phyloP scores from a whole-genome alignment of 805 yeast species.

The Monosporozyma unispora region DNA sequence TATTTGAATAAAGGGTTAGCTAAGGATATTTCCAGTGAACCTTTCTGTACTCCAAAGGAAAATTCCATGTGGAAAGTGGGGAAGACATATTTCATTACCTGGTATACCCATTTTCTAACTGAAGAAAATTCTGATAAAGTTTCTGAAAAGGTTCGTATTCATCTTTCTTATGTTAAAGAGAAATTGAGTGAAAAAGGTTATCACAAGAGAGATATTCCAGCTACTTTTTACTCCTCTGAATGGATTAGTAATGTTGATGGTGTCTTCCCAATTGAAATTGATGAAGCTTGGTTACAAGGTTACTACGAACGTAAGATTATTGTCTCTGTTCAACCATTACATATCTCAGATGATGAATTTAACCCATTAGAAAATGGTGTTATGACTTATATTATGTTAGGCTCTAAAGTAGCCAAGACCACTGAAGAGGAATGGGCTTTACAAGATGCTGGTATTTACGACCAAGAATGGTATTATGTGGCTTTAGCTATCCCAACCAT shows the following conservation, averaged over 20 bases:
- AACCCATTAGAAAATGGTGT: constrained; percentile 45
- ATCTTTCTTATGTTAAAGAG: constrained; percentile 58
- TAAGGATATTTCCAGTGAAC: constrained; percentile 49
- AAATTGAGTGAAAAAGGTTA: constrained; percentile 46
- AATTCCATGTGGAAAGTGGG: constrained; percentile 48
- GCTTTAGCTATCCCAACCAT: constrained; percentile 61
- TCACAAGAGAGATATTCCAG: constrained; percentile 35
- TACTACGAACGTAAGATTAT: constrained; percentile 46
- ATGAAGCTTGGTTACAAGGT: constrained; percentile 56
- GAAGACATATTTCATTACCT: constrained; percentile 63
- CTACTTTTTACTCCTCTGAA: constrained; percentile 57
- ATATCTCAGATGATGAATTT: constrained; percentile 57
- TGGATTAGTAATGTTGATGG: constrained; percentile 65
- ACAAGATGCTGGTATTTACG: constrained; percentile 38
- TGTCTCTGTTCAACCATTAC: constrained; percentile 67
- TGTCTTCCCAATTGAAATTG: constrained; percentile 49
- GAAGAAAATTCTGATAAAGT: constrained; percentile 31
- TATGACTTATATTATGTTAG: constrained; percentile 35
- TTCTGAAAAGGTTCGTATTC: constrained; percentile 55
- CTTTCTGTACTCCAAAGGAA: constrained; percentile 80
- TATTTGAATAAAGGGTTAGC: constrained; percentile 58
- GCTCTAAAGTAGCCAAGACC: constrained; percentile 35
- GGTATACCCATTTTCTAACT: constrained; percentile 63
- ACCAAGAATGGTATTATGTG: constrained; percentile 48
- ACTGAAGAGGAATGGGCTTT: constrained; percentile 36